Percentiles rank a stretch among this genome's conserved stretches.
Evolutionary conservation across 2,329 filamentous ascomycete genomes (phyloP).

Genomic region (Colletotrichum kahawae): DNA sequence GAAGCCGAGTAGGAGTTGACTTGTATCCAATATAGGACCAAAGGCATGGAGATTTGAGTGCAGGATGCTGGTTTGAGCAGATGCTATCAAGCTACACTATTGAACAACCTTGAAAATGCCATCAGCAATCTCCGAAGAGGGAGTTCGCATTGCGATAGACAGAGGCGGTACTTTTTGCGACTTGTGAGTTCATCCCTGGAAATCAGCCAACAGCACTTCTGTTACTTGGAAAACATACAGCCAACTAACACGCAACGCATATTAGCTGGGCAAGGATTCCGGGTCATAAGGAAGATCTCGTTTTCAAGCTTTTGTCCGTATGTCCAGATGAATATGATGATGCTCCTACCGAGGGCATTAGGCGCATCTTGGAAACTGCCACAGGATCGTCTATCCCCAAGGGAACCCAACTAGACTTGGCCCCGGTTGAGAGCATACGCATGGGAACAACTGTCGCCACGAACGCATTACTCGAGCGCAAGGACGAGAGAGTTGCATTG

Average conservation of each 20-base stretch:
- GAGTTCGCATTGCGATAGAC: not conserved
- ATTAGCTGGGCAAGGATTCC: constrained; percentile 42
- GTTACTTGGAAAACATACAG: fast-evolving
- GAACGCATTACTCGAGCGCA: constrained; percentile 74
- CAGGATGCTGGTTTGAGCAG: not conserved
- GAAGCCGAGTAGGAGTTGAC: not conserved
- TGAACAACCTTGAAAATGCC: not conserved
- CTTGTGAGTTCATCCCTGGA: not conserved
- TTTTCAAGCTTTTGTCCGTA: constrained; percentile 75
- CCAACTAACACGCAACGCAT: not conserved
- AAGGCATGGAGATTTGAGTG: not conserved
- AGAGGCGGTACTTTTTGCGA: not conserved
- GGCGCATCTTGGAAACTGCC: constrained; percentile 44
- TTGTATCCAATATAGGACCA: not conserved
- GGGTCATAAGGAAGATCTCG: constrained; percentile 64
- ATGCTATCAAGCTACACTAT: not conserved
- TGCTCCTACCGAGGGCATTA: constrained; percentile 75
- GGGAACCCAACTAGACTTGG: constrained; percentile 33
- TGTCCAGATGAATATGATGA: constrained; percentile 75
- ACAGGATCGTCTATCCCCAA: constrained; percentile 24
- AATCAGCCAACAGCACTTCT: not conserved
- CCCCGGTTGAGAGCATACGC: constrained; percentile 65
- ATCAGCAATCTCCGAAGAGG: not conserved
- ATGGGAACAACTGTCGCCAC: constrained; percentile 83
- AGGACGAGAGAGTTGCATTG: constrained; percentile 73